phyloP scores from a whole-genome alignment of 345 rosid genomes.

The Nasturtium officinale region DNA sequence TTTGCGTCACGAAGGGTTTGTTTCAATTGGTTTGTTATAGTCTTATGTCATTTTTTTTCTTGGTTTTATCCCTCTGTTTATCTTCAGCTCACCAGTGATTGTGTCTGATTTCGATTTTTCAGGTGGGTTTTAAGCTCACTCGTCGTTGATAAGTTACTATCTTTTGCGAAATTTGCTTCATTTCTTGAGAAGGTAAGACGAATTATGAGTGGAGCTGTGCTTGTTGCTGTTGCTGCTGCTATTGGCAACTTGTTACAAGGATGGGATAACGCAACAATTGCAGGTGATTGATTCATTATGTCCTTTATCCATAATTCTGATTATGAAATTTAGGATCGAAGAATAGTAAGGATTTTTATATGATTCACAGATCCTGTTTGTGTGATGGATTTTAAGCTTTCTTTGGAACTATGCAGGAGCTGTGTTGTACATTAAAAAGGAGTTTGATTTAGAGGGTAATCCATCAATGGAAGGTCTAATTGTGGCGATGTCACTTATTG shows the following conservation, averaged over 20 bases:
- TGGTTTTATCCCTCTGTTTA: slow-evolving; percentile 24
- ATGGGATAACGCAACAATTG: slow-evolving; percentile 99
- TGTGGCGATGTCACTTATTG: slow-evolving; percentile 92
- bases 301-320: neutral
- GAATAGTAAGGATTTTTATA: slow-evolving; percentile 5
- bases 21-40: slow-evolving; percentile 34
- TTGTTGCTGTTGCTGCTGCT: slow-evolving; percentile 88
- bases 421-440: slow-evolving; percentile 84
- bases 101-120: slow-evolving; percentile 38
- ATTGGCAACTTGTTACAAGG: slow-evolving; percentile 96
- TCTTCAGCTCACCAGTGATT: slow-evolving; percentile 26
- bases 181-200: slow-evolving; percentile 17
- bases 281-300: slow-evolving; percentile 55
- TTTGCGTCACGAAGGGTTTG: slow-evolving; percentile 29
- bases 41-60: slow-evolving; percentile 32
- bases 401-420: slow-evolving; percentile 61
- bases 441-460: slow-evolving; percentile 67
- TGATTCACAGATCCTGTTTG: slow-evolving; percentile 8
- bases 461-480: slow-evolving; percentile 87
- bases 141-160: slow-evolving; percentile 19
- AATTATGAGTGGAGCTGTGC: slow-evolving; percentile 89
- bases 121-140: slow-evolving; percentile 41
- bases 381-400: slow-evolving; percentile 5
- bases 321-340: neutral
- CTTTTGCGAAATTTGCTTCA: slow-evolving; percentile 31